Base-by-base conservation (phyloP, 495 filamentous ascomycete genomes). In the Rostrohypoxylon terebratum region DNA sequence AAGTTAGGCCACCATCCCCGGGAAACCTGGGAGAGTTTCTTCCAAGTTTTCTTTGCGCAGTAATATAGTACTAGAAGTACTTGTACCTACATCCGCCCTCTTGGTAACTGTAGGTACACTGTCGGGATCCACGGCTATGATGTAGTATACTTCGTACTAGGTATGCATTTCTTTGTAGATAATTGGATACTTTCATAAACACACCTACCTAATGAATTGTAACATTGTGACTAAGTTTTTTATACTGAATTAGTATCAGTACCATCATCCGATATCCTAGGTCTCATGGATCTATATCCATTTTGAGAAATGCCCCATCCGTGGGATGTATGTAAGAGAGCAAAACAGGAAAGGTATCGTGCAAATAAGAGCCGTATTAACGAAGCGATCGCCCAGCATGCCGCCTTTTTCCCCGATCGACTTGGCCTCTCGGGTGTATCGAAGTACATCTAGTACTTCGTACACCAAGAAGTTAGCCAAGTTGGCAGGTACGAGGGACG, bases 401-500 rank as follows among this genome's bases (percentile, higher is more conserved):
- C 54, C 21, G 51, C 25, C 21, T 23, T 47, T 58, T 73, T 69
- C 33, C 66, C 33, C 62, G 65, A 66, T 69, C 61, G 60, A 28
- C 60, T 69, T 59, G 55, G 54, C 28, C 28, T 62, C 65, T 59
- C 55, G 38, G 55, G 38, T 36, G 55, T 59, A 59, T 51, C 64
- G 65, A 69, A 38, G 66, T 69, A 69, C 57, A 69, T n/a, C n/a
- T n/a, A n/a, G n/a, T n/a, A n/a, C n/a, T n/a, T n/a, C n/a, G n/a
- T n/a, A n/a, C n/a, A n/a, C n/a, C n/a, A n/a, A n/a, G n/a, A n/a
- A n/a, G n/a, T n/a, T n/a, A n/a, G n/a, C n/a, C 18, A 64, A 53
- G 63, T 66, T 31, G 60, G 33, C 59, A 63, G 23, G 50, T 50
- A 47, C 50, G 60, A 61, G 34, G 23, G 59, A 72, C 38, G 57